These are phyloP conservation scores for Rhynchosporium graminicola DNA, from an alignment of 2,329 filamentous ascomycete genomes.

Conservation along the genomic window DNA sequence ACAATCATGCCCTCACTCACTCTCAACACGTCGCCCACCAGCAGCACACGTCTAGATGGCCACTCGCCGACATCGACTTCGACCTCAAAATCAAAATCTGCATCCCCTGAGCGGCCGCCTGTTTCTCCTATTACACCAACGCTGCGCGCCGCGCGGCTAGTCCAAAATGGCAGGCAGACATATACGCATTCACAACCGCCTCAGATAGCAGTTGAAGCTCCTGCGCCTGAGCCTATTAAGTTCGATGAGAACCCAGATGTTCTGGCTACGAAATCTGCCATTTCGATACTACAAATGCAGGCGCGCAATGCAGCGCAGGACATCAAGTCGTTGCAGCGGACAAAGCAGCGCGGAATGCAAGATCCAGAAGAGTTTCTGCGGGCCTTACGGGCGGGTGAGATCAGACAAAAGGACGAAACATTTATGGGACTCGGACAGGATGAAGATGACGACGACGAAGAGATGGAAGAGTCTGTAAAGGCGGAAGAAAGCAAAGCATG, in stretches of 20 bases:
- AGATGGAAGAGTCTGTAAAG: constrained; percentile 31
- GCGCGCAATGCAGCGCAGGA: constrained; percentile 75
- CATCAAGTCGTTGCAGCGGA: constrained; percentile 66
- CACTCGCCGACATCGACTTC: constrained; percentile 15
- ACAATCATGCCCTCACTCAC: constrained; percentile 33
- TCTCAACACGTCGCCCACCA: constrained; percentile 31
- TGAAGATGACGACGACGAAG: constrained; percentile 41
- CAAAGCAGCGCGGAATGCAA: constrained; percentile 69
- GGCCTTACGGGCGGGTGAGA: constrained; percentile 65
- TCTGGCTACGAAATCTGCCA: constrained; percentile 81
- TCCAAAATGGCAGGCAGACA: constrained; percentile 33
- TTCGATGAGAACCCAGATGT: constrained; percentile 77
- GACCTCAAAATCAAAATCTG: constrained; percentile 28
- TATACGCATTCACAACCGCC: constrained; percentile 51
- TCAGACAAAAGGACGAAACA: constrained; percentile 43
- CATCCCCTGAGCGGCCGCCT: constrained; percentile 35
- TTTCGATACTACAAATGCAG: constrained; percentile 85
- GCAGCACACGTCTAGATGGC: constrained; percentile 4
- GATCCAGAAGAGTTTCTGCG: constrained; percentile 72
- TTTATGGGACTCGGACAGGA: constrained; percentile 32
- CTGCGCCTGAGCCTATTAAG: constrained; percentile 52
- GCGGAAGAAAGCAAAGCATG: constrained; percentile 47
- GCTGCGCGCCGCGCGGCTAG: constrained; percentile 28
- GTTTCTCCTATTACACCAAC: constrained; percentile 40
- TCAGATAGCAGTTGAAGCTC: constrained; percentile 45